Evolutionary conservation across 2,329 filamentous ascomycete genomes (phyloP), one percentile per base, ranked within the genome.

Genomic region (Diaporthe vexans): DNA sequence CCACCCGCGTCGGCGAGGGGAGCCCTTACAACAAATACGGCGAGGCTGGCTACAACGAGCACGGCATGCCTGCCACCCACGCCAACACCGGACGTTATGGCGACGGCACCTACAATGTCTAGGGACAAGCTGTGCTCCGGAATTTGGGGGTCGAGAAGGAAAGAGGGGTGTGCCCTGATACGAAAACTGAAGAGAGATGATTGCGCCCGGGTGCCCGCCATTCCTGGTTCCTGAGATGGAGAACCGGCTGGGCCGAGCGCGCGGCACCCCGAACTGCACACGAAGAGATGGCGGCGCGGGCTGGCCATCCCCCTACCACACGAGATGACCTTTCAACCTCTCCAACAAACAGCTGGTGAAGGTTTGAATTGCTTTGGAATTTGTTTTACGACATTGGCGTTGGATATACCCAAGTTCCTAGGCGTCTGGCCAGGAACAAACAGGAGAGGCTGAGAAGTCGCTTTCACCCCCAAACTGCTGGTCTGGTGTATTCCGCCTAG

Each of bases 1-100:
- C 79, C 40, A 84, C 82, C 0, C 80, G 80, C 40, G 78, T 82
- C n/a, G 79, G 76, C 40, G 51, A 73, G 33, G 33, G 76, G n/a
- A 67, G 67, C 13, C 67, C 61, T 17, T 77, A 80, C 75, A 78
- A 78, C 76, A 83, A 83, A 76, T 79, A 82, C 63, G 80, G 78
- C 56, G 77, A 81, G 10, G 75, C 77, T 11, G 78, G 78, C 10
- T 78, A 78, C 74, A 76, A 78, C 56, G 76, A 81, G 40, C 78
- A 81, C 33, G 81, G 80, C n/a, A 40, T 52, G 48, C 48, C 51
- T 8, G 56, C 29, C 40, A 43, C 73, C 17, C 67, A 61, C 24
- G 43, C 67, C 19, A 56, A 54, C 26, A 54, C 58, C 4, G 46
- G 71, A 11, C 59, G 54, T 11, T 76, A 76, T 10, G 72, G 69